phyloP scores from a whole-genome alignment of 805 yeast species.

The Saccharomycopsis malanga region DNA sequence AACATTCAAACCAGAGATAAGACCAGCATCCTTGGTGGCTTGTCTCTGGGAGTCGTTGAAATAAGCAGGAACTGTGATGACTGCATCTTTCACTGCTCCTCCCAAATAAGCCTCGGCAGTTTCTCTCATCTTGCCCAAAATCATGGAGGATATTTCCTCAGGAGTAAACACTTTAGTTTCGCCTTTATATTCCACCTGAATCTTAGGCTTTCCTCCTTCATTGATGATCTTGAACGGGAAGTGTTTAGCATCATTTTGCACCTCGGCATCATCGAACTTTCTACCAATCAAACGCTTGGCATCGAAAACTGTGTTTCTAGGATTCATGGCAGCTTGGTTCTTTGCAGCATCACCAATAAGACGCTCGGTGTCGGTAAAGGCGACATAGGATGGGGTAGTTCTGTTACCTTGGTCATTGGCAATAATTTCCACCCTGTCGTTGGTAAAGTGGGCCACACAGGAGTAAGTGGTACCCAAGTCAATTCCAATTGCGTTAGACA shows the following conservation, averaged over 20 bases:
- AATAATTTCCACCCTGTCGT: constrained; percentile 87
- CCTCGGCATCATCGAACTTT: constrained; percentile 72
- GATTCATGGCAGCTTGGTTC: constrained; percentile 97
- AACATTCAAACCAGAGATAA: constrained; percentile 91
- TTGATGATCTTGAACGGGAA: constrained; percentile 79
- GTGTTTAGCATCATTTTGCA: constrained; percentile 73
- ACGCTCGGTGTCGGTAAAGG: constrained; percentile 92
- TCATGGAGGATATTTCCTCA: constrained; percentile 91
- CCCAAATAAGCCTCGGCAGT: constrained; percentile 90
- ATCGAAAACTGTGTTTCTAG: constrained; percentile 86
- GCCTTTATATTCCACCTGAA: constrained; percentile 83
- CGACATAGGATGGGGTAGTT: constrained; percentile 95
- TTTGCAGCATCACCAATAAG: constrained; percentile 96
- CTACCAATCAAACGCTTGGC: constrained; percentile 92
- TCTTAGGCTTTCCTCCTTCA: constrained; percentile 78
- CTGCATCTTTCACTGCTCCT: constrained; percentile 78
- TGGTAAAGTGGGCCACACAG: constrained; percentile 85
- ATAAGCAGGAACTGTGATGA: constrained; percentile 94
- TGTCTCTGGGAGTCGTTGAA: constrained; percentile 97
- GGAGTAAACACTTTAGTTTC: constrained; percentile 84
- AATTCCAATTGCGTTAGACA: constrained; percentile 40
- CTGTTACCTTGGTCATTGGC: constrained; percentile 99
- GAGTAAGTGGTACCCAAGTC: constrained; percentile 97
- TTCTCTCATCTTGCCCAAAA: constrained; percentile 85
- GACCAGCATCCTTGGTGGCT: constrained; percentile 38